A percentile compares a stretch with the other conserved stretches of the same genome.
phyloP scores from a whole-genome alignment of 2,329 filamentous ascomycete genomes.

The Xylaria multiplex region DNA sequence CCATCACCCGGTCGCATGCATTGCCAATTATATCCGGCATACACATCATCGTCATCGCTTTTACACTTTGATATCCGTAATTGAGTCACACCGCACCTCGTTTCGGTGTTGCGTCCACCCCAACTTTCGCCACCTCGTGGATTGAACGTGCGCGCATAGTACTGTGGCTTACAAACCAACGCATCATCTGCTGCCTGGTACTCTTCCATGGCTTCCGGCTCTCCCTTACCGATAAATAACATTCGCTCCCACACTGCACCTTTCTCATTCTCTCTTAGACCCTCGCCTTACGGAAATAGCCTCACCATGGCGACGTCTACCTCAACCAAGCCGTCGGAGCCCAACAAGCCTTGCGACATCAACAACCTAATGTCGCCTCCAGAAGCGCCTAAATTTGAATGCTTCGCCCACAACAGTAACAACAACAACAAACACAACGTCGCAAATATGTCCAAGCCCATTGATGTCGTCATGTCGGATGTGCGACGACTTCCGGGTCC shows the following conservation, averaged over 20 bases:
- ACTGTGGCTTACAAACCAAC: conserved; percentile 47
- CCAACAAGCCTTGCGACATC: conserved; percentile 59
- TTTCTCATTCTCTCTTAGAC: conserved; percentile 31
- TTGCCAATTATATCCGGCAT: conserved; percentile 34
- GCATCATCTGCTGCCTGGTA: conserved; percentile 38
- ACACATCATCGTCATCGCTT: neutral
- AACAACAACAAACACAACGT: neutral
- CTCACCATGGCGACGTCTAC: conserved; percentile 39
- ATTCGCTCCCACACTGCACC: conserved; percentile 1
- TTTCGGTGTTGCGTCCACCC: conserved; percentile 39
- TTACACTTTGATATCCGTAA: conserved; percentile 28
- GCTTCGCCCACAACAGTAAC: conserved; percentile 53
- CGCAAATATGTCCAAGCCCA: conserved; percentile 40
- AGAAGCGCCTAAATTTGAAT: conserved; percentile 63
- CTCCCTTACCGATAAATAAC: conserved; percentile 31
- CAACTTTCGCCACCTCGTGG: conserved; percentile 42
- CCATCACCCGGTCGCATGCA: conserved; percentile 9
- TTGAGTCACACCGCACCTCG: conserved; percentile 44
- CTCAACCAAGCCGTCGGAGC: conserved; percentile 33
- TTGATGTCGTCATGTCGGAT: conserved; percentile 42
- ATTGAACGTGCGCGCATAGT: conserved; percentile 33
- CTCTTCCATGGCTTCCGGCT: conserved; percentile 37
- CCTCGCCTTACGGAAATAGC: conserved; percentile 31
- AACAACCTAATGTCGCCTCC: conserved; percentile 71
- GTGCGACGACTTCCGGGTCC: conserved; percentile 51